phyloP scores from a whole-genome alignment of 2,329 filamentous ascomycete species.

The Botrytis pseudocinerea region DNA sequence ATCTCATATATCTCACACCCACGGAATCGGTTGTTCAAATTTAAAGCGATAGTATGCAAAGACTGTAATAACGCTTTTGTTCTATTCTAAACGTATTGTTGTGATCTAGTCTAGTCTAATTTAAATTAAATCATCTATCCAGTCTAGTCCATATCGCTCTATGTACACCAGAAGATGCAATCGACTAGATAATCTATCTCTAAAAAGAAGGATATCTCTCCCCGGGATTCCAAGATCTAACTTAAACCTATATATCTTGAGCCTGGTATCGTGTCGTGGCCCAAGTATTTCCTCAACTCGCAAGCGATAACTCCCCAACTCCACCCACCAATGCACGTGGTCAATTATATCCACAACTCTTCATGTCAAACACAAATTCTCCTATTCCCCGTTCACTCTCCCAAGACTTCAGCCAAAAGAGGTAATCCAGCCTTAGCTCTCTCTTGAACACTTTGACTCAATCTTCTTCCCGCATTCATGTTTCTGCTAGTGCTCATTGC shows the following conservation, averaged over 20 bases:
- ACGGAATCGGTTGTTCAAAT: background rate
- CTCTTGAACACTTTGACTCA: slow-evolving; percentile 37
- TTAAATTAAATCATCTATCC: background rate
- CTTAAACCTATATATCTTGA: background rate
- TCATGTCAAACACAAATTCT: background rate
- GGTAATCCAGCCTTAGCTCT: slow-evolving; percentile 34
- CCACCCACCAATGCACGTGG: slow-evolving; percentile 6
- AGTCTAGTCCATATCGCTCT: background rate
- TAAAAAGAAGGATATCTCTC: slow-evolving; percentile 7
- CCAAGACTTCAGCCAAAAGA: slow-evolving; percentile 33
- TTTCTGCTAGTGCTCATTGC: slow-evolving; percentile 36
- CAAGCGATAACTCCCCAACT: slow-evolving; percentile 12
- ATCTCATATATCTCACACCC: background rate
- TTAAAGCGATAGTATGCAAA: background rate
- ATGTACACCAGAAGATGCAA: background rate
- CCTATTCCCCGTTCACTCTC: background rate
- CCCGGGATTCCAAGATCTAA: background rate
- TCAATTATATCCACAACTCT: background rate
- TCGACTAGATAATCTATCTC: background rate
- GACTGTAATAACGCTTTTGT: background rate
- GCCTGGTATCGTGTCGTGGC: background rate
- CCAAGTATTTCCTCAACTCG: slow-evolving; percentile 4
- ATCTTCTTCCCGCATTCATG: slow-evolving; percentile 35
- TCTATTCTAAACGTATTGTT: background rate
- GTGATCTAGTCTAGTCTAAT: background rate